Base-by-base conservation (phyloP, 495 filamentous ascomycete genomes). In the Polyplosphaeria fusca region DNA sequence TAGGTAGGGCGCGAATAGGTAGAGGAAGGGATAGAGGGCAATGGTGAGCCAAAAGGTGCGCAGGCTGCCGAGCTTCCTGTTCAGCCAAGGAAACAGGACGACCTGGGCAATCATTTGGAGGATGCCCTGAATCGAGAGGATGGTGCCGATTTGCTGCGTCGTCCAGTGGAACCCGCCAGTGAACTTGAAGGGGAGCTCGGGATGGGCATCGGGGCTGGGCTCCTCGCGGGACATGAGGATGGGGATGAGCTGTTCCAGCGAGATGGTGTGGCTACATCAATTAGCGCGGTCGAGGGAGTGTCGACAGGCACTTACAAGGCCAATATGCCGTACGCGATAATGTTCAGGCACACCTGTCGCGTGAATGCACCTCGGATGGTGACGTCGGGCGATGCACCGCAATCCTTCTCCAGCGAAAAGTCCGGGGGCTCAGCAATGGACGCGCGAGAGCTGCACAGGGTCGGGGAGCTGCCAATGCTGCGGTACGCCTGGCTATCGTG, bases 231-330 rank as follows among this genome's bases (percentile, higher is more conserved):
- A 94, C 52, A 98, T 79, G 57, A 97, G 87, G 3, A 96, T 87
- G 0, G 93, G 94, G 60, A 97, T 83, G 27, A 97, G 76, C 67
- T 95, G 86, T 74, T 98, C 93, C 63, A 95, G 95, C 0, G 89
- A 90, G 67, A 98, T 95, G 46, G 86, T 87, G 64, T 89, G 86
- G 46, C 91, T 96, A 58, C 50, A 19, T 20, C 7, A 42, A 46
- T 47, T 26, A 58, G 46, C 47, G 47, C 18, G 20, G 35, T 41
- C 45, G 7, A 25, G 37, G 28, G 48, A 57, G 7, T 19, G 32
- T 26, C 3, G 5, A 5, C 23, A 5, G n/a, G 4, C 55, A 86
- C 90, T 82, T 81, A 96, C 88, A 95, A 96, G 57, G 93, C 93
- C 25, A 98, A 78, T 64, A 98, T 88, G 32, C 93, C 94, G 65